Base-by-base conservation (phyloP, 768 basidiomycete species). In the Termitomyces sp. region DNA sequence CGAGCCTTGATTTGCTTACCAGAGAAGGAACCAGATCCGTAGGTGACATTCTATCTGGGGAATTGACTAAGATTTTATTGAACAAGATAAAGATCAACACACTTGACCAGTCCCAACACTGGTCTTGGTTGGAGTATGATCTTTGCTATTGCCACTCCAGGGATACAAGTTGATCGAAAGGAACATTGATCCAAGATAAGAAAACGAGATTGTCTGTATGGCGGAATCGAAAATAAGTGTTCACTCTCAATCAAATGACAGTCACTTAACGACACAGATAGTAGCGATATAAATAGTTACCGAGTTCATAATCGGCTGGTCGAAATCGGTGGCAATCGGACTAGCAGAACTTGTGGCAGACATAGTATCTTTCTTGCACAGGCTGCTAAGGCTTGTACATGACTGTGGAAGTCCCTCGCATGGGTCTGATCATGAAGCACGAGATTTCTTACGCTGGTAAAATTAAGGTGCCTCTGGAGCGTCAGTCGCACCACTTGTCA, bases 11-110 rank as follows among this genome's bases (percentile, higher is more conserved):
- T 7, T 12, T 51, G 57, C 68, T 36, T 58, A 80, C 86, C 86
- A 47, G 77, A 79, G 73, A 87, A 86, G 5, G 73, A 78, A 10
- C 85, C 87, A 42, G 81, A 82, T 58, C 87, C 87, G 61, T 89
- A 89, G 11, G 70, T 67, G 45, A 86, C 83, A 14, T 77, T 68
- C 84, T 84, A 56, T 5, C 25, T 1, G 25, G 6, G 29, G 46
- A 47, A 48, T 5, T 14, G 12, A 14, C 14, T 10, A 47, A 47
- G 46, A 47, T 47, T 25, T 15, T 14, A 42, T 47, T 37, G 32
- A 47, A 14, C 56, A 42, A 42, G 42, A 48, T 11, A 38, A 34
- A 38, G 51, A 34, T 40, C 2, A 40, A 71, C 81, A 63, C 73
- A 83, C 85, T 60, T 83, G 63, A 0, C 68, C 66, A 15, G 85